A percentile compares a stretch with the other conserved stretches of the same genome.
phyloP scores from a whole-genome alignment of 805 yeast genomes.

The Ogataea allantospora region DNA sequence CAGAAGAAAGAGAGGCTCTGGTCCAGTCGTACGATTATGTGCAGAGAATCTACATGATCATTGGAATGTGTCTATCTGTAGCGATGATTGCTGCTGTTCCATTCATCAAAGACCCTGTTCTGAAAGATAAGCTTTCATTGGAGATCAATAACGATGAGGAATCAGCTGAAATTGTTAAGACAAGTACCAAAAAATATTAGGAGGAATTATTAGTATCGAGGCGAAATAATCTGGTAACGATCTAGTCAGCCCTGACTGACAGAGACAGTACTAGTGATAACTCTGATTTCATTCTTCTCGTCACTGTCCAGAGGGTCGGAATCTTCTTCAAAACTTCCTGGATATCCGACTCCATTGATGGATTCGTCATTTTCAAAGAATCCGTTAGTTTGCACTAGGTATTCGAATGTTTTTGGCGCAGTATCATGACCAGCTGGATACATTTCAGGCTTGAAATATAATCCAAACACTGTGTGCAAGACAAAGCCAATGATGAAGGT shows the following conservation, averaged over 20 bases:
- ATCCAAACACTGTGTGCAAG: slow-evolving; percentile 14
- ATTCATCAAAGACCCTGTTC: too few relatives aligned
- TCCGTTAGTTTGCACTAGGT: slow-evolving; percentile 23
- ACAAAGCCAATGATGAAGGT: slow-evolving; percentile 22
- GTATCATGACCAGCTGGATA: slow-evolving; percentile 22
- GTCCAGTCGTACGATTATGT: too few relatives aligned
- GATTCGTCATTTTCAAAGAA: slow-evolving; percentile 28
- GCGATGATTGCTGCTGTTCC: too few relatives aligned
- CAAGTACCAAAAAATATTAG: too few relatives aligned
- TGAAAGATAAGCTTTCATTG: too few relatives aligned
- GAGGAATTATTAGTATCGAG: too few relatives aligned
- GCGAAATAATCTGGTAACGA: too few relatives aligned
- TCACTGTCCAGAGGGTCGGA: not conserved
- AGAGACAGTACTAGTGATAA: not conserved
- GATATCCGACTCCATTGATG: slow-evolving; percentile 26
- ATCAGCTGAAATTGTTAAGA: too few relatives aligned
- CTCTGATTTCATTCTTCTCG: not conserved
- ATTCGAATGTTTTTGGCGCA: slow-evolving; percentile 23
- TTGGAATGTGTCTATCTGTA: too few relatives aligned
- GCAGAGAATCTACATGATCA: too few relatives aligned
- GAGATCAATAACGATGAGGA: too few relatives aligned
- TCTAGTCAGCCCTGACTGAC: not conserved
- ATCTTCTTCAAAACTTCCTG: slow-evolving; percentile 14
- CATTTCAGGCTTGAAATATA: slow-evolving; percentile 17
- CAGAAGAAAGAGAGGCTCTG: too few relatives aligned